Conservation (phyloP, 2,329 filamentous ascomycete species). For the Cordyceps farinosa region DNA sequence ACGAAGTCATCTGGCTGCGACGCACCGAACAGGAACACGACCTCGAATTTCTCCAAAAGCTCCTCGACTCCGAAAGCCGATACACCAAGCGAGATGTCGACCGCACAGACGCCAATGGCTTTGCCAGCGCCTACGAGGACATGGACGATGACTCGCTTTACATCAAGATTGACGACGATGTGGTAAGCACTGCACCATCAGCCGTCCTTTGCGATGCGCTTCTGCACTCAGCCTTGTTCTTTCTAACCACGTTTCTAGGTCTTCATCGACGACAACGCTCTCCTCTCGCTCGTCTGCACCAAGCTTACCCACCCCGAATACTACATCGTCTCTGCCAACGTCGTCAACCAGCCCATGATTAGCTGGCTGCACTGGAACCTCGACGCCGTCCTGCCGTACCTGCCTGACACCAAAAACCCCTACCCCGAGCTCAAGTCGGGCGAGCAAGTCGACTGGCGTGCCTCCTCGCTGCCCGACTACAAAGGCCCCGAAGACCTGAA, state of each 20-base stretch:
- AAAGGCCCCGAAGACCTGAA: slow-evolving; percentile 29
- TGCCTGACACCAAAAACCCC: slow-evolving; percentile 41
- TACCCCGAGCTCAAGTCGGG: slow-evolving; percentile 26
- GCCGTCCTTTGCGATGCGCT: not conserved
- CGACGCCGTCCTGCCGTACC: slow-evolving; percentile 49
- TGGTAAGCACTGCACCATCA: slow-evolving; percentile 29
- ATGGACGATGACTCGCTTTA: slow-evolving; percentile 45
- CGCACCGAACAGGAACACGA: slow-evolving; percentile 39
- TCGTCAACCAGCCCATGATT: slow-evolving; percentile 54
- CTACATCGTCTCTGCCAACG: slow-evolving; percentile 51
- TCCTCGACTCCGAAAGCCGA: slow-evolving; percentile 33
- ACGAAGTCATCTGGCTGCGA: slow-evolving; percentile 43
- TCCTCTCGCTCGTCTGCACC: slow-evolving; percentile 51
- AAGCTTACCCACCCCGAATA: slow-evolving; percentile 48
- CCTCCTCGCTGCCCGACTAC: slow-evolving; percentile 37
- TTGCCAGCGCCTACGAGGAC: slow-evolving; percentile 39
- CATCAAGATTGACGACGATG: slow-evolving; percentile 37
- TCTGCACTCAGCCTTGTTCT: not conserved
- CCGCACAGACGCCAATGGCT: slow-evolving; percentile 33
- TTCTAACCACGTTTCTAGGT: slow-evolving; percentile 25
- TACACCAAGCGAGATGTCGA: slow-evolving; percentile 39
- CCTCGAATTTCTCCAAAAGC: slow-evolving; percentile 37
- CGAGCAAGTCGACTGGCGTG: slow-evolving; percentile 34
- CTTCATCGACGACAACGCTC: slow-evolving; percentile 37
- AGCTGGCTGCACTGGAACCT: slow-evolving; percentile 52